phyloP scores from a whole-genome alignment of 2,329 filamentous ascomycete species.

The Aspergillus pseudoviridinutans region DNA sequence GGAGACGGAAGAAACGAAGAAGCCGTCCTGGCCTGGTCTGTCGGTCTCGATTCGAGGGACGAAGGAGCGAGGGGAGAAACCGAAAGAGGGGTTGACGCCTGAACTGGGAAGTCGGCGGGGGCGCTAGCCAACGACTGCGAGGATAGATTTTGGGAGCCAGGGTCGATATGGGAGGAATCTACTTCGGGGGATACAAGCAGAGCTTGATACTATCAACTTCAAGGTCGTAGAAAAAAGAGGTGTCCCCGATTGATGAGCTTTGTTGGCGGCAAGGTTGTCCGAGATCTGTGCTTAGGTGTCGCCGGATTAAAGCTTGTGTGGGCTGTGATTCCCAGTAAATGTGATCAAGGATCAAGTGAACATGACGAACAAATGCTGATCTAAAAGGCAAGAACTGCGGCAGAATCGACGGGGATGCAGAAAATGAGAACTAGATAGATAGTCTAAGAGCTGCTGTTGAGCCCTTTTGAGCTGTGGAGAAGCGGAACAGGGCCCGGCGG shows the following conservation, averaged over 20 bases:
- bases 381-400: neutral
- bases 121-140: conserved; percentile 17
- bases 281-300: no score
- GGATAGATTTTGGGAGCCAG: conserved; percentile 24
- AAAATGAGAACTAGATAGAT: neutral
- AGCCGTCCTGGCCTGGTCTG: conserved; percentile 17
- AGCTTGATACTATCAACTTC: neutral
- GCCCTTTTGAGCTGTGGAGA: neutral
- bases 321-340: no score
- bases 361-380: neutral
- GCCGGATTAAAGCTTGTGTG: no score
- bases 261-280: no score
- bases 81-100: conserved; percentile 13
- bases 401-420: neutral
- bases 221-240: neutral
- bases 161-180: conserved; percentile 5
- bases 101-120: conserved; percentile 14
- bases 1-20: conserved; percentile 51
- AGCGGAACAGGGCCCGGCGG: neutral
- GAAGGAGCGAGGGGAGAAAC: conserved; percentile 11
- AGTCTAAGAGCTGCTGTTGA: neutral
- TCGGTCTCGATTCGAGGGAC: conserved; percentile 16
- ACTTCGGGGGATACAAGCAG: neutral
- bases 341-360: no score
- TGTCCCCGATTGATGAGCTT: neutral